Evolutionary conservation across 768 basidiomycete species (phyloP).

Genomic region (Leccinum ochraceum): DNA sequence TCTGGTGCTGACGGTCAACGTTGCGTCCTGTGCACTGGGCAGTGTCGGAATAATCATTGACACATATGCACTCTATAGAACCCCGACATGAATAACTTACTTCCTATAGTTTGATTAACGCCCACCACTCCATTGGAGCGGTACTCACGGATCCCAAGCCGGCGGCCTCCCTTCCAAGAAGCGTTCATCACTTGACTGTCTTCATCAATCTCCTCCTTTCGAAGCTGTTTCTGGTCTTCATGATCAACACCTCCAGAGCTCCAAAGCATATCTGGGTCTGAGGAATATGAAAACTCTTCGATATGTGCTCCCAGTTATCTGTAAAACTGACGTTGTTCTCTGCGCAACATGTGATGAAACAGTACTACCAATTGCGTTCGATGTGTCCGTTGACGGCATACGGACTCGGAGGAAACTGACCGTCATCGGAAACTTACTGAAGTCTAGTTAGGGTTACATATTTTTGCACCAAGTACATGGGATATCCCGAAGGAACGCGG

Average conservation of each 20-base stretch:
- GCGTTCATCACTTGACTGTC: conserved; percentile 52
- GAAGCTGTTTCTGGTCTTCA: conserved; percentile 44
- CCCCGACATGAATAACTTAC: no score
- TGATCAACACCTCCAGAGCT: conserved; percentile 39
- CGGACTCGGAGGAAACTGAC: neutral
- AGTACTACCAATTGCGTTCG: conserved; percentile 42
- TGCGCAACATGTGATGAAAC: conserved; percentile 22
- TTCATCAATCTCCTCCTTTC: conserved; percentile 46
- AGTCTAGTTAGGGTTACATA: neutral
- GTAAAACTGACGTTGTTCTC: conserved; percentile 18
- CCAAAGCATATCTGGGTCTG: no score
- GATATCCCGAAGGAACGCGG: conserved; percentile 33
- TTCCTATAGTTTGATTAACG: conserved; percentile 3
- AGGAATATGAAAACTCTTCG: conserved; percentile 21
- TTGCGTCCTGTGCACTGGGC: no score
- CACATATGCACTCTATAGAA: no score
- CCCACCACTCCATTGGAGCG: neutral
- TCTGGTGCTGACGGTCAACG: no score
- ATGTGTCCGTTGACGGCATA: conserved; percentile 44
- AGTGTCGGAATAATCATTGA: no score
- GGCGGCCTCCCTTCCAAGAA: conserved; percentile 33
- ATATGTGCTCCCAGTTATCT: conserved; percentile 25
- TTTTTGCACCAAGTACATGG: conserved; percentile 24
- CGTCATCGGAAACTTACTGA: neutral
- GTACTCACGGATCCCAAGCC: conserved; percentile 12